These are phyloP conservation scores for Glutinoglossum americanum DNA, from an alignment of 495 filamentous ascomycete species.

Conservation along the genomic window DNA sequence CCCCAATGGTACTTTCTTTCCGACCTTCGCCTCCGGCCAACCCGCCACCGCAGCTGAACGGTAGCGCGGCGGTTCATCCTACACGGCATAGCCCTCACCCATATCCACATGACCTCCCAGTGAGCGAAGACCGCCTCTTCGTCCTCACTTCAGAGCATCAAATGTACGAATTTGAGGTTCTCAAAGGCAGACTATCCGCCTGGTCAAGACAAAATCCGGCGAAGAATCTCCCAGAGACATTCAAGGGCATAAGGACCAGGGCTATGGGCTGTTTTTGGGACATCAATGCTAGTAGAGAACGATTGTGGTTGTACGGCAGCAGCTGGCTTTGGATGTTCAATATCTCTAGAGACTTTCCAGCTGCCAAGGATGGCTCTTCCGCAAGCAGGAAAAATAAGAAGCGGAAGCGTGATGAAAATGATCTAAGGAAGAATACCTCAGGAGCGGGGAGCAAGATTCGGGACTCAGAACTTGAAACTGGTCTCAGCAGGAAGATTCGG, in stretches of 20 bases:
- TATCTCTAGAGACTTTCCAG: conserved; percentile 44
- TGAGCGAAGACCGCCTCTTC: conserved; percentile 40
- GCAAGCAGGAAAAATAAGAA: conserved; percentile 12
- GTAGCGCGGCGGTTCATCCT: conserved; percentile 19
- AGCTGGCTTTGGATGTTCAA: conserved; percentile 91
- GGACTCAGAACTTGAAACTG: conserved; percentile 29
- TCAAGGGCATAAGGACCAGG: conserved; percentile 46
- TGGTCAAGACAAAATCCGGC: conserved; percentile 78
- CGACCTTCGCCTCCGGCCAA: conserved; percentile 22
- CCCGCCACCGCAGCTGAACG: conserved; percentile 19
- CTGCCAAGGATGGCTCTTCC: conserved; percentile 14
- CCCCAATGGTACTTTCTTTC: conserved; percentile 56
- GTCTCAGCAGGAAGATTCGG: conserved; percentile 36
- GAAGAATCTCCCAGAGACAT: conserved; percentile 46
- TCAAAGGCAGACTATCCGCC: conserved; percentile 47
- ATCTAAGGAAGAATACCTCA: conserved; percentile 13
- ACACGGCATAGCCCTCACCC: conserved; percentile 26
- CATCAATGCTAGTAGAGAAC: conserved; percentile 27
- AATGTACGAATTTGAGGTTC: conserved; percentile 53
- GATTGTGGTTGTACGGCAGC: conserved; percentile 71
- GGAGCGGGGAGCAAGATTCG: conserved; percentile 42
- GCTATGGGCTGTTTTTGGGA: conserved; percentile 80
- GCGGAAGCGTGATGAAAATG: conserved; percentile 18
- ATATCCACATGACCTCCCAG: conserved; percentile 20
- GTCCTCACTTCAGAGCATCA: conserved; percentile 55